Conservation (phyloP, 73 alveolate genomes). For the Urostyla sp. region DNA sequence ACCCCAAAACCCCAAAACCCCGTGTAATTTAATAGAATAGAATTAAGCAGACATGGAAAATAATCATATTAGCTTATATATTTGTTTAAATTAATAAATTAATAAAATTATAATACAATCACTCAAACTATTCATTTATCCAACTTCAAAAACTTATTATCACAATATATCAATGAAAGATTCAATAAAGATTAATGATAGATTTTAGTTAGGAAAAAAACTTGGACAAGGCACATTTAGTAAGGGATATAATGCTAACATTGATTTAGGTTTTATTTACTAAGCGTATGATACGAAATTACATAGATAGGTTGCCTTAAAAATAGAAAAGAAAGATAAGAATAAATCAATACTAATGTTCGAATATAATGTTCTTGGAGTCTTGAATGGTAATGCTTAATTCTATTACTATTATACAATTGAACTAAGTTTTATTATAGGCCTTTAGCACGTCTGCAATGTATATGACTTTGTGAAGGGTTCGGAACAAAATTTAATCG, state of each 20-base stretch:
- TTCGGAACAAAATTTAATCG: constrained; percentile 48
- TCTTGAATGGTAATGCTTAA: constrained; percentile 39
- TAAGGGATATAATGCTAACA: neutral
- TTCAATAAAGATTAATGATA: constrained; percentile 16
- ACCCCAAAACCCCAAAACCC: too few species aligned
- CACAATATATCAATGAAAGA: neutral
- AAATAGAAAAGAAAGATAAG: constrained; percentile 63
- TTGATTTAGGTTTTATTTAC: constrained; percentile 54
- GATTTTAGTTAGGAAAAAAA: constrained; percentile 33
- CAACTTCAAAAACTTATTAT: too few species aligned
- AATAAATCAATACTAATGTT: constrained; percentile 47
- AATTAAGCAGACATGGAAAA: too few species aligned
- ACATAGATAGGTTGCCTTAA: constrained; percentile 61
- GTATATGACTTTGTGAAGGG: constrained; percentile 47
- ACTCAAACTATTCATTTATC: neutral
- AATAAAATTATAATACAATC: neutral
- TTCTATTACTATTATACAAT: neutral
- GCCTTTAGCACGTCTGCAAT: constrained; percentile 53
- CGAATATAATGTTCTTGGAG: constrained; percentile 45
- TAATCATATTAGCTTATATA: too few species aligned
- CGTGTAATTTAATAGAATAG: too few species aligned
- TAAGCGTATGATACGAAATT: constrained; percentile 57
- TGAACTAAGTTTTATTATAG: constrained; percentile 3
- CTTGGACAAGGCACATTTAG: constrained; percentile 52
- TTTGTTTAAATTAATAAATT: too few species aligned